Evolutionary conservation across 768 basidiomycete genomes (phyloP).

Genomic region (Pleurotus salmoneostramineus): DNA sequence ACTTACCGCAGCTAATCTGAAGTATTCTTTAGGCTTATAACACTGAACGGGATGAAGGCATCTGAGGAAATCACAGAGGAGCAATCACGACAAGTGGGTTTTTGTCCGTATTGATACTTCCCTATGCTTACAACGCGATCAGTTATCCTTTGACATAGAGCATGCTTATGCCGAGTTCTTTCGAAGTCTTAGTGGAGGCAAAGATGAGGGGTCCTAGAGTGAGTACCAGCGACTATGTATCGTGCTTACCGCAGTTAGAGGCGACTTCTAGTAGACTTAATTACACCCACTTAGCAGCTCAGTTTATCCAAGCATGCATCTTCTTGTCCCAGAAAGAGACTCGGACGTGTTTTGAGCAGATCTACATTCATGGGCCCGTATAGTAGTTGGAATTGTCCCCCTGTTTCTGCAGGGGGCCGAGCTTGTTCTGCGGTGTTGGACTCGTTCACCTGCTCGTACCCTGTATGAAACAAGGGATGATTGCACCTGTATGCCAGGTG

Average conservation of each 20-base stretch:
- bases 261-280: background rate
- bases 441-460: too few species aligned
- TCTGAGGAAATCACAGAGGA: constrained; percentile 96
- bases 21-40: constrained; percentile 72
- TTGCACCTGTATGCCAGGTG: too few species aligned
- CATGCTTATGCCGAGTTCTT: constrained; percentile 95
- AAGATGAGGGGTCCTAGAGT: constrained; percentile 24
- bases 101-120: background rate
- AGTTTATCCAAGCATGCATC: too few species aligned
- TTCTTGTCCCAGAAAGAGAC: too few species aligned
- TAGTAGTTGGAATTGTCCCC: too few species aligned
- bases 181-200: constrained; percentile 56
- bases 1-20: background rate
- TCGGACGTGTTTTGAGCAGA: too few species aligned
- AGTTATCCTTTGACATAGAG: constrained; percentile 97
- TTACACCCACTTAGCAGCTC: background rate
- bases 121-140: background rate
- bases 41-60: constrained; percentile 94
- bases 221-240: background rate
- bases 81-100: constrained; percentile 81
- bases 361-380: too few species aligned
- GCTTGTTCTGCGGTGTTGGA: too few species aligned
- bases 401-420: too few species aligned
- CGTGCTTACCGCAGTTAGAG: background rate
- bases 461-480: too few species aligned